These are phyloP conservation scores for Boletus fagicola DNA, from an alignment of 768 basidiomycete genomes.

Conservation along the genomic window DNA sequence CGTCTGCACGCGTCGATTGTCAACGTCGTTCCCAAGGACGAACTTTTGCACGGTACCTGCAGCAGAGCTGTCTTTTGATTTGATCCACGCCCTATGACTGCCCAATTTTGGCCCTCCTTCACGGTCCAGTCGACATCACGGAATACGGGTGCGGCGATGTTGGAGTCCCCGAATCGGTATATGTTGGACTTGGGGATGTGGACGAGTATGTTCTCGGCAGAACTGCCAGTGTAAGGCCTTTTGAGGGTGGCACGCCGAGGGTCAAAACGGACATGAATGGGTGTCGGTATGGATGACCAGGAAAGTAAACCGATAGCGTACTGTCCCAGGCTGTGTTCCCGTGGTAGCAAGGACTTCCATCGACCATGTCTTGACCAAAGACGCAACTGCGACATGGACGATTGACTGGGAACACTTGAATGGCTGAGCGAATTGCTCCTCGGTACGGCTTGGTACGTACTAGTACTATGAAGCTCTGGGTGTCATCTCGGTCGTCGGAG, in stretches of 20 bases:
- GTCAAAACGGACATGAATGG: neutral
- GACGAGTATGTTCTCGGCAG: constrained; percentile 24
- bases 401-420: neutral
- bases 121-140: constrained; percentile 58
- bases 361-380: neutral
- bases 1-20: constrained; percentile 40
- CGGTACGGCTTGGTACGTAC: neutral
- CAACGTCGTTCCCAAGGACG: neutral
- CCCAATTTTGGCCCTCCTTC: constrained; percentile 68
- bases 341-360: neutral
- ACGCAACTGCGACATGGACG: constrained; percentile 6
- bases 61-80: constrained; percentile 62
- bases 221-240: constrained; percentile 6
- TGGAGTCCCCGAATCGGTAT: constrained; percentile 58
- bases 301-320: neutral
- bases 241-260: neutral
- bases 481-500: neutral
- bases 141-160: constrained; percentile 47
- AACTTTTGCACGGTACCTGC: constrained; percentile 44
- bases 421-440: neutral
- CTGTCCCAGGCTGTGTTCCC: neutral
- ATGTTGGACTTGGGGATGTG: constrained; percentile 50
- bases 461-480: too few relatives aligned
- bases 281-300: neutral
- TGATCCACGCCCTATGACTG: constrained; percentile 63